A percentile compares a stretch with the other conserved stretches of the same genome.
Conservation (phyloP, 305 asterid species). For the Solanum hybrid region DNA sequence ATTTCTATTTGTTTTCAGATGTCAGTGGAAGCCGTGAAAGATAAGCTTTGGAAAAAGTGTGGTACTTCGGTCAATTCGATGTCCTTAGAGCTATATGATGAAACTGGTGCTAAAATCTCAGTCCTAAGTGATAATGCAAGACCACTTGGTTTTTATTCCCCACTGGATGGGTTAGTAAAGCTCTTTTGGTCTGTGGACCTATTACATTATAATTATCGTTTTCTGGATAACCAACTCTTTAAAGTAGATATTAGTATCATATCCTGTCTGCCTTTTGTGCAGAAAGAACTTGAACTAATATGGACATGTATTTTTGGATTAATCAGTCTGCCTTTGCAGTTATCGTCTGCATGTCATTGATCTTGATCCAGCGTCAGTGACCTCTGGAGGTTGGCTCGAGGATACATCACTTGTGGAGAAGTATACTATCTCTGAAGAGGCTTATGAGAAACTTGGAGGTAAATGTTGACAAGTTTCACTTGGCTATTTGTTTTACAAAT, state of each 20-base stretch:
- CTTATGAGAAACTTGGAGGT: conserved; percentile 81
- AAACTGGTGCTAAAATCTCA: conserved; percentile 51
- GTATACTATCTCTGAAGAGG: conserved; percentile 89
- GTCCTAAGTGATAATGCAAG: conserved; percentile 44
- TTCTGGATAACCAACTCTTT: neutral
- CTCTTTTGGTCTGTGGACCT: neutral
- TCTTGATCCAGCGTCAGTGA: conserved; percentile 84
- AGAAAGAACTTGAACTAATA: neutral
- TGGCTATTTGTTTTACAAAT: neutral
- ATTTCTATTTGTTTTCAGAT: conserved; percentile 33
- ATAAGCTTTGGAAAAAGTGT: conserved; percentile 84
- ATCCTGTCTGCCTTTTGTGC: neutral
- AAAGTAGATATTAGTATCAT: neutral
- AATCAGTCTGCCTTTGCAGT: conserved; percentile 23
- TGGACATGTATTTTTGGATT: neutral
- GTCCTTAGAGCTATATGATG: conserved; percentile 83
- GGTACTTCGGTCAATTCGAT: conserved; percentile 87
- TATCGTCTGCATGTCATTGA: conserved; percentile 74
- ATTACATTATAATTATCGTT: neutral
- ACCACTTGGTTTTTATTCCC: conserved; percentile 85
- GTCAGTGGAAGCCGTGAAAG: conserved; percentile 79
- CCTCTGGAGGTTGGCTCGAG: conserved; percentile 98
- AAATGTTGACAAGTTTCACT: neutral
- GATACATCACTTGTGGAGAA: conserved; percentile 93
- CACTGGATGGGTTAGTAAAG: conserved; percentile 59